Evolutionary conservation across 2,329 filamentous ascomycete genomes (phyloP).

Genomic region (Venturia asperata): DNA sequence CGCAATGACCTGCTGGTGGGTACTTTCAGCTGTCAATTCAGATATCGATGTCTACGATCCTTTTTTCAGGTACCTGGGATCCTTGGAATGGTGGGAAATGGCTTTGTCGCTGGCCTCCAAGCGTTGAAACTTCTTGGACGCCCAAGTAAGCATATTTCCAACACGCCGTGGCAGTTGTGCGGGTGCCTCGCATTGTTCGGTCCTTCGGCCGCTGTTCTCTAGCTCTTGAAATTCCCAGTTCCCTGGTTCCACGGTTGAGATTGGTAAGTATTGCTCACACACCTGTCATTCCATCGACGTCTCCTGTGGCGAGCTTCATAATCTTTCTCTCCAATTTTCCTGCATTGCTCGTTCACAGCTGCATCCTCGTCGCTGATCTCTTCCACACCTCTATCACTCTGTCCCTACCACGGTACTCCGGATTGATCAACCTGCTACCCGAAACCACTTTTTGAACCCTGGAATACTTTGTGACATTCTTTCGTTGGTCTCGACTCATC

Average conservation of each 20-base stretch:
- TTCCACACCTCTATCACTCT: neutral
- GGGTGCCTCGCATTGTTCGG: slow-evolving; percentile 1
- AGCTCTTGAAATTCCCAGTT: neutral
- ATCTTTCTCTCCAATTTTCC: neutral
- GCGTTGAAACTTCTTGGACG: neutral
- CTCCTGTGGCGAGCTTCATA: neutral
- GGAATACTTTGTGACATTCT: neutral
- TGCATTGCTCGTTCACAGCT: neutral
- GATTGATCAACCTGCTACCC: slow-evolving; percentile 4
- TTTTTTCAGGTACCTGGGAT: slow-evolving; percentile 1
- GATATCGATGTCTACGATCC: neutral
- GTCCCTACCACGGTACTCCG: neutral
- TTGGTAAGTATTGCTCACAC: slow-evolving; percentile 7
- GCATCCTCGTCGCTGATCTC: slow-evolving; percentile 5
- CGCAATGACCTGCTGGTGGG: neutral
- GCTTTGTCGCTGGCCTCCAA: neutral
- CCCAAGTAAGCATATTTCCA: slow-evolving; percentile 4
- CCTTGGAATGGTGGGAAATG: neutral
- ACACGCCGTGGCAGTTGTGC: neutral
- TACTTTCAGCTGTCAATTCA: slow-evolving; percentile 6
- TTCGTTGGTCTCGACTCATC: neutral
- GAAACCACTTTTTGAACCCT: neutral
- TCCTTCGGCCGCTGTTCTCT: slow-evolving; percentile 6
- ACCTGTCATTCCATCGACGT: neutral
- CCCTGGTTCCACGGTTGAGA: slow-evolving; percentile 4